phyloP scores from a whole-genome alignment of 208 protist genomes.

The Leishmania guyanensis region DNA sequence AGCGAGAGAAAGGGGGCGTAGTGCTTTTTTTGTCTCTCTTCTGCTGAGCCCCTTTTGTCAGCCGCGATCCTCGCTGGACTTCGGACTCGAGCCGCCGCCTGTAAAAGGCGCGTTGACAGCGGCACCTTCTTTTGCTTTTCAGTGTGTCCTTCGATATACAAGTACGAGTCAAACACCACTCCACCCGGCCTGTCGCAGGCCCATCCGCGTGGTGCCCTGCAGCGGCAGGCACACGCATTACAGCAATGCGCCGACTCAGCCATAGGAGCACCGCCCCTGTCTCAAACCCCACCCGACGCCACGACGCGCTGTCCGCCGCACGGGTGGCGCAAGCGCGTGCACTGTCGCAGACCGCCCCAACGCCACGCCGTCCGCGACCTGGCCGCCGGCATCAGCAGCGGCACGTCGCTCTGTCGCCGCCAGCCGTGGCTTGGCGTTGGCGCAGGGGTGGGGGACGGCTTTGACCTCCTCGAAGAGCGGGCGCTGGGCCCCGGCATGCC shows the following conservation, averaged over 20 bases:
- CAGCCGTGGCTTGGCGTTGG: neutral
- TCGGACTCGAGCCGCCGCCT: too few species aligned
- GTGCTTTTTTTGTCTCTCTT: too few species aligned
- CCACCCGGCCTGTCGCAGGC: neutral
- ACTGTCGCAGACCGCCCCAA: neutral
- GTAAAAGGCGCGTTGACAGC: too few species aligned
- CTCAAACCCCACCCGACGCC: neutral
- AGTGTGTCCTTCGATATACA: too few species aligned
- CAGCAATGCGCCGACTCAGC: neutral
- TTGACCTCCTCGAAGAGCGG: neutral
- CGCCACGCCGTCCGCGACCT: neutral
- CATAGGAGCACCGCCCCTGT: neutral
- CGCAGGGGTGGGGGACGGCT: neutral
- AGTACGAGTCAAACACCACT: too few species aligned
- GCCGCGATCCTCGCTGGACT: too few species aligned
- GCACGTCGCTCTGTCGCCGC: neutral
- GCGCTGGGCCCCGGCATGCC: neutral
- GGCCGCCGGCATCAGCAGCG: neutral
- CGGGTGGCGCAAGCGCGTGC: neutral
- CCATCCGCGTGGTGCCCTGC: neutral
- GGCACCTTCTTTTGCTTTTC: neutral
- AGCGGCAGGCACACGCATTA: conserved; percentile 3
- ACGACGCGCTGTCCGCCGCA: neutral
- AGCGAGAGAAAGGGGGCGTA: too few species aligned
- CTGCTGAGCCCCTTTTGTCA: too few species aligned